Conservation (phyloP, 139 green algal genomes). For the Chlamydomonas incerta region DNA sequence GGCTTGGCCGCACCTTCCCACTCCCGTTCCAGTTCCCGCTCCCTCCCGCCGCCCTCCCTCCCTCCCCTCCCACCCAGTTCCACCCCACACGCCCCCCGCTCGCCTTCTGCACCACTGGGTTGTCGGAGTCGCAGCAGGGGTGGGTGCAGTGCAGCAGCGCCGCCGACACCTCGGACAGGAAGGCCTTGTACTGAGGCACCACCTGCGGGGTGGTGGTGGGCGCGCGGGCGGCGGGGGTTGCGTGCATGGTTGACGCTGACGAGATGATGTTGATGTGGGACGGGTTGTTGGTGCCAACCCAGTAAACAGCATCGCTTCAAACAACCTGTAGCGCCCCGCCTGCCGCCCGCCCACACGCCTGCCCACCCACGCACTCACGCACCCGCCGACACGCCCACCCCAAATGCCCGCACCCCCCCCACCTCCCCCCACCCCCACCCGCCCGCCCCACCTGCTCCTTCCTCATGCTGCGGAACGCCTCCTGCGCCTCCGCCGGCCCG, state of each 20-base stretch:
- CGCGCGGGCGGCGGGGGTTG: background rate
- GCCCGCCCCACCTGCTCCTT: constrained; percentile 18
- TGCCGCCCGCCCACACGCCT: no score
- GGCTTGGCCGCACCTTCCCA: no score
- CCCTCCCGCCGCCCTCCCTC: no score
- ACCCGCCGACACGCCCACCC: no score
- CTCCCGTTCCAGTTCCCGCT: no score
- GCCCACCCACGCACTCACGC: no score
- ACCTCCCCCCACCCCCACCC: no score
- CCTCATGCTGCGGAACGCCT: constrained; percentile 22
- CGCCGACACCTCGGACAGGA: constrained; percentile 20
- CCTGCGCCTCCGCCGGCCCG: background rate
- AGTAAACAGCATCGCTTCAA: background rate
- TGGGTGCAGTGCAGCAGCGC: constrained; percentile 34
- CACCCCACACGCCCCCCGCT: background rate
- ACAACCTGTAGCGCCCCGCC: background rate
- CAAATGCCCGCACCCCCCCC: no score
- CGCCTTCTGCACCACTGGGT: constrained; percentile 26
- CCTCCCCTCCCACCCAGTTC: no score
- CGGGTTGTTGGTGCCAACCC: no score
- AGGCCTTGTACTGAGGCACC: constrained; percentile 38
- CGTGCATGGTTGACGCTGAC: no score
- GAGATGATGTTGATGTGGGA: background rate
- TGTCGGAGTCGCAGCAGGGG: constrained; percentile 25
- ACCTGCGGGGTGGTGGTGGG: background rate